phyloP scores from a whole-genome alignment of 2,329 filamentous ascomycete genomes.

The Ascochyta koolunga region DNA sequence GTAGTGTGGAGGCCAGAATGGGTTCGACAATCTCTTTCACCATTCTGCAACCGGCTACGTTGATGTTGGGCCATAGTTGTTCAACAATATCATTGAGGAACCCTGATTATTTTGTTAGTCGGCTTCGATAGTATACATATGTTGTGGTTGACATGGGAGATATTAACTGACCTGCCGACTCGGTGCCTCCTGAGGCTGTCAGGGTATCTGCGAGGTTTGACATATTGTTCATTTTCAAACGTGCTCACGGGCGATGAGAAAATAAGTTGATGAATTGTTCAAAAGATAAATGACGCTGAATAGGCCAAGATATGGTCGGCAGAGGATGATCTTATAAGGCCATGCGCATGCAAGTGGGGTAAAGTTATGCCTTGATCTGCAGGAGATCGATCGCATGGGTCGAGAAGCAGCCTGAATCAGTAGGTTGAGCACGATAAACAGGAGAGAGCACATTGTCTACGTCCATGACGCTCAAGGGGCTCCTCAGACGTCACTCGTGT shows the following conservation, averaged over 20 bases:
- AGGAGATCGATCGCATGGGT: slow-evolving; percentile 9
- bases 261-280: not conserved
- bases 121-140: too few relatives aligned
- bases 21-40: slow-evolving; percentile 57
- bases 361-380: slow-evolving; percentile 9
- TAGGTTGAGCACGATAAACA: slow-evolving; percentile 9
- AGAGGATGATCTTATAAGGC: slow-evolving; percentile 6
- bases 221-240: slow-evolving; percentile 18
- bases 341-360: slow-evolving; percentile 14
- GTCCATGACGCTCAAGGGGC: slow-evolving; percentile 13
- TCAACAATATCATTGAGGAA: slow-evolving; percentile 58
- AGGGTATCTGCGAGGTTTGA: slow-evolving; percentile 48
- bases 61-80: slow-evolving; percentile 59
- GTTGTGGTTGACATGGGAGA: not conserved
- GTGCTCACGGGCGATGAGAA: not conserved
- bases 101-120: slow-evolving; percentile 26
- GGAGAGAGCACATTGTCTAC: slow-evolving; percentile 14
- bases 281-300: not conserved
- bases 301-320: not conserved
- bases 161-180: slow-evolving; percentile 45
- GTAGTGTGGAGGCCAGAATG: slow-evolving; percentile 55
- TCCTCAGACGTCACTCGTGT: slow-evolving; percentile 17
- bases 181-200: slow-evolving; percentile 51
- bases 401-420: slow-evolving; percentile 5
- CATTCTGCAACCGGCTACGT: slow-evolving; percentile 52